Base-by-base conservation (phyloP, 352 stramenopile genomes). In the Globisporangium megalacanthum region DNA sequence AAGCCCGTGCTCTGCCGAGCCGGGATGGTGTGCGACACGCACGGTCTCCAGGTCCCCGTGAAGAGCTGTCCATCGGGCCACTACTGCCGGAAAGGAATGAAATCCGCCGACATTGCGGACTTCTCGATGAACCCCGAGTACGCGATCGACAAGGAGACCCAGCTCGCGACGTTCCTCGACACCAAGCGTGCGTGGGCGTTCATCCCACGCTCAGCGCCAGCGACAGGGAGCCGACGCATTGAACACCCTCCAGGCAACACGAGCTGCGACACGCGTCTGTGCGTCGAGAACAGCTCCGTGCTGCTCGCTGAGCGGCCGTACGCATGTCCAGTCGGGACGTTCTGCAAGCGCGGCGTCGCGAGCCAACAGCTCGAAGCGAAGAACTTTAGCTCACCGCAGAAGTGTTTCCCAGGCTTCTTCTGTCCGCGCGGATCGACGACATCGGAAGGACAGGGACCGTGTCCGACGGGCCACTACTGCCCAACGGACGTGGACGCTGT, bases 331-430 rank as follows among this genome's bases (percentile, higher is more conserved):
- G 68, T 98, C 15, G 96, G 95, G 9, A 88, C 72, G 20, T 99
- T 96, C 62, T 99, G 97, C 69, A 72, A 81, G 8, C 75, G 85
- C 35, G 96, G 96, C 13, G 92, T 96, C 33, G 69, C 80, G 5
- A 75, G 64, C 6, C 72, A 80, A 37, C 65, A 88, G 33, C 33
- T 83, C 25, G 46, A 79, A 11, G 52, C 83, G 20, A 86, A 75
- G 33, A 98, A 99, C 68, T 98, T 95, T 65, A 93, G 78, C 51
- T 94, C 92, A 8, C 97, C 97, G 41, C 96, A 99, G 60, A 79
- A 72, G 45, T 99, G 97, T 55, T 98, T 97, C 59, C 66, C 85
- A 41, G 96, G 97, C 0, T 98, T 98, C 66, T 99, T 99, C 64
- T 99, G 97, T 72, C 92, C 97, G 0, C 77, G 83, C 25, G 94